Percentiles rank a stretch among this genome's conserved stretches.
phyloP scores from a whole-genome alignment of 768 basidiomycete genomes.

The Pleurotus pulmonarius region DNA sequence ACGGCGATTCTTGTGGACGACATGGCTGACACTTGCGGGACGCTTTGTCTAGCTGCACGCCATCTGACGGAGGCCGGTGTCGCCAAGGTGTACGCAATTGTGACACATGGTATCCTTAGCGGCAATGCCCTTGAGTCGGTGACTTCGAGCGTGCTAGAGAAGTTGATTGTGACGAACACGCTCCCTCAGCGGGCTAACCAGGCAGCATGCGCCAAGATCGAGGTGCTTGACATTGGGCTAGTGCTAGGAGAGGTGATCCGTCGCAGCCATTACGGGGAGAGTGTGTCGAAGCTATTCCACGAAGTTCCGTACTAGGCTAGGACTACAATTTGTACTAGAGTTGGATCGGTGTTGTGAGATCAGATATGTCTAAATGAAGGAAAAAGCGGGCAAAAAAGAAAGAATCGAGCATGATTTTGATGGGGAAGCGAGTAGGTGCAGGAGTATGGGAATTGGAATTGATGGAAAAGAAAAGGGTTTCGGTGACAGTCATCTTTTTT shows the following conservation, averaged over 20 bases:
- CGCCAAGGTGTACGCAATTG: constrained; percentile 80
- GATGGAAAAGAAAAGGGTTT: constrained; percentile 12
- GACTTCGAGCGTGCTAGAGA: constrained; percentile 73
- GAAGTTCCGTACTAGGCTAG: constrained; percentile 76
- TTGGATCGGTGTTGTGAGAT: neutral
- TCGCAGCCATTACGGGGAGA: constrained; percentile 96
- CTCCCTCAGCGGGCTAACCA: constrained; percentile 85
- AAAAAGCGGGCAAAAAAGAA: neutral
- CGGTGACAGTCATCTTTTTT: constrained; percentile 9
- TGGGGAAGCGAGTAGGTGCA: constrained; percentile 6
- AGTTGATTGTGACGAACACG: constrained; percentile 98
- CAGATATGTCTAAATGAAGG: constrained; percentile 9
- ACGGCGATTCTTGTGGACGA: constrained; percentile 95
- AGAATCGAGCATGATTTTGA: neutral
- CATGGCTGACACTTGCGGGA: constrained; percentile 97
- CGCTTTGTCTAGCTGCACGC: constrained; percentile 85
- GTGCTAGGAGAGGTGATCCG: constrained; percentile 96
- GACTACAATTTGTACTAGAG: neutral
- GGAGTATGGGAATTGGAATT: constrained; percentile 7
- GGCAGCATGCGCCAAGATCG: constrained; percentile 70
- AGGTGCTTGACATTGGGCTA: constrained; percentile 91
- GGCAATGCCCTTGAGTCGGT: constrained; percentile 82
- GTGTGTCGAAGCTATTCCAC: constrained; percentile 84
- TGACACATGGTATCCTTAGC: constrained; percentile 94
- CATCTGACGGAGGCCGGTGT: constrained; percentile 91